Evolutionary conservation across 345 rosid species (phyloP).

Genomic region (Pistacia integerrima): DNA sequence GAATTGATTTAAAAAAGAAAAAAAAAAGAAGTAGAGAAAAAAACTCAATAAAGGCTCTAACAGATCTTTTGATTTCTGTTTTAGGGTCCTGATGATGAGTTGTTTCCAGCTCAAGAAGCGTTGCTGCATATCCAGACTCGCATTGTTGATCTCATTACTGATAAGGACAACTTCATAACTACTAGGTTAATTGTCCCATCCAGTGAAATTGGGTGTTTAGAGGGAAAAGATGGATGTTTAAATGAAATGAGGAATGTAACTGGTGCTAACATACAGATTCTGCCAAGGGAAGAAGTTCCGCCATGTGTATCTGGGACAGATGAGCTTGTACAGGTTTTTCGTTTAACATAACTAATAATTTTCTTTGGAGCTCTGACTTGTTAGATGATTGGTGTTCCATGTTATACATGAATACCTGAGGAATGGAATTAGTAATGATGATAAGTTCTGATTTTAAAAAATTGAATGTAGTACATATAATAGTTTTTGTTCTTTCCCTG

Average conservation of each 20-base stretch:
- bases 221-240: conserved; percentile 82
- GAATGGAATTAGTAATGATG: not conserved
- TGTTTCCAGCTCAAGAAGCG: conserved; percentile 99
- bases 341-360: conserved; percentile 12
- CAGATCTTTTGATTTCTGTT: conserved; percentile 22
- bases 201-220: conserved; percentile 76
- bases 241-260: conserved; percentile 72
- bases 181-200: conserved; percentile 78
- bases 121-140: conserved; percentile 91
- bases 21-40: no score
- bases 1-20: not conserved
- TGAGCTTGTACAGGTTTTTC: conserved; percentile 84
- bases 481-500: not conserved
- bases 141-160: conserved; percentile 72
- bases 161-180: conserved; percentile 68
- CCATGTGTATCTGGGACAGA: conserved; percentile 56
- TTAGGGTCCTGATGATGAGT: conserved; percentile 93
- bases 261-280: conserved; percentile 73
- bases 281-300: conserved; percentile 72
- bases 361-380: conserved; percentile 2
- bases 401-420: not conserved
- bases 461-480: not conserved
- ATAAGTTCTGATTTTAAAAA: not conserved
- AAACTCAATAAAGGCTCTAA: conserved; percentile 6
- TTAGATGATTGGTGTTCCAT: conserved; percentile 16